phyloP scores from a whole-genome alignment of 129 eudicot species.

The Scalesia atractyloides region DNA sequence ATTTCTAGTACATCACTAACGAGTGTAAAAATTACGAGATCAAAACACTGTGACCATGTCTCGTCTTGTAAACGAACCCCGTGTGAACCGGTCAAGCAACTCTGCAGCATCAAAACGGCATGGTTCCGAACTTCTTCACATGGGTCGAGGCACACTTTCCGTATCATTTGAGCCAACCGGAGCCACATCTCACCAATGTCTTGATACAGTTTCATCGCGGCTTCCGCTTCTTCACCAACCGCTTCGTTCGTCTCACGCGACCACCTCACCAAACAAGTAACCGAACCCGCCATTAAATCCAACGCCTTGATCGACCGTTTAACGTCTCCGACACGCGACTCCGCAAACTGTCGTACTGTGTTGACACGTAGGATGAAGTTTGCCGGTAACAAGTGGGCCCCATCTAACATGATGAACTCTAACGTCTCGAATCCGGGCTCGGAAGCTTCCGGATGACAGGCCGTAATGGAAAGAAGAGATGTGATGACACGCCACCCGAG shows the following conservation, averaged over 20 bases:
- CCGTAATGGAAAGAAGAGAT: conserved; percentile 66
- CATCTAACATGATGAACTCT: conserved; percentile 62
- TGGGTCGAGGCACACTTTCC: conserved; percentile 60
- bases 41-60: conserved; percentile 68
- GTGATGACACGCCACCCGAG: conserved; percentile 74
- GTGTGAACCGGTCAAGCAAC: conserved; percentile 52
- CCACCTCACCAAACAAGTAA: conserved; percentile 56
- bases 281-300: conserved; percentile 71
- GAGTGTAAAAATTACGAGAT: conserved; percentile 54
- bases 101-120: conserved; percentile 52
- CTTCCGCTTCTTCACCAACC: conserved; percentile 46
- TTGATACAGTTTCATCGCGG: conserved; percentile 51
- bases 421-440: conserved; percentile 71
- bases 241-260: conserved; percentile 49
- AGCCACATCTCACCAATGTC: conserved; percentile 78
- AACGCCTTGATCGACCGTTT: conserved; percentile 53
- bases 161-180: conserved; percentile 57
- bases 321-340: conserved; percentile 62
- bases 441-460: conserved; percentile 81
- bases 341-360: conserved; percentile 71
- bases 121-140: conserved; percentile 74
- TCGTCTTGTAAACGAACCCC: conserved; percentile 49
- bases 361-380: conserved; percentile 60
- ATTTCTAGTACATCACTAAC: conserved; percentile 57
- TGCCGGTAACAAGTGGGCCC: conserved; percentile 65